Conservation (phyloP, 805 yeast genomes). For the Gaillardinia entomophila region DNA sequence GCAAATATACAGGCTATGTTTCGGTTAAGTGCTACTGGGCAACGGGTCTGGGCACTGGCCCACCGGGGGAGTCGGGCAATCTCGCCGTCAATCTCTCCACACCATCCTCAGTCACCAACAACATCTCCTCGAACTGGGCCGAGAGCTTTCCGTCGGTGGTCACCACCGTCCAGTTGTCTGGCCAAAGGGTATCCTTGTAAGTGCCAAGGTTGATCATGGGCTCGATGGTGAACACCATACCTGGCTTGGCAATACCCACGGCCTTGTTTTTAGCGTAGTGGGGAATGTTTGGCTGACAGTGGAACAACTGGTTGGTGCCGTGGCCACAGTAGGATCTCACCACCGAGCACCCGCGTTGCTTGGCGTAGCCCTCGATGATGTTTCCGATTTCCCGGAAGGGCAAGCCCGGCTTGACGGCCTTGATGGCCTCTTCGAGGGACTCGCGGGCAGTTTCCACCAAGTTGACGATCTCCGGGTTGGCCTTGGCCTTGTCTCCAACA, state of each 20-base stretch:
- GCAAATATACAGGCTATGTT: too few species aligned
- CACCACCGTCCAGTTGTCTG: slow-evolving; percentile 94
- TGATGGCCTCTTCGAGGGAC: slow-evolving; percentile 78
- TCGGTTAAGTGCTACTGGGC: too few species aligned
- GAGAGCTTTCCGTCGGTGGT: slow-evolving; percentile 86
- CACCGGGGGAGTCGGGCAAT: slow-evolving; percentile 81
- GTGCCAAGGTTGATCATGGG: slow-evolving; percentile 93
- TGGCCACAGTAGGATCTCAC: slow-evolving; percentile 92
- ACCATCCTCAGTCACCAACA: slow-evolving; percentile 90
- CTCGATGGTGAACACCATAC: slow-evolving; percentile 94
- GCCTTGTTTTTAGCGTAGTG: slow-evolving; percentile 94
- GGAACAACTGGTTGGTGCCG: slow-evolving; percentile 84
- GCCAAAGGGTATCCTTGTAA: slow-evolving; percentile 82
- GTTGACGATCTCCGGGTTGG: slow-evolving; percentile 77
- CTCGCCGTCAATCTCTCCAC: slow-evolving; percentile 86
- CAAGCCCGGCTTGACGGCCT: slow-evolving; percentile 83
- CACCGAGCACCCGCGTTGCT: slow-evolving; percentile 71
- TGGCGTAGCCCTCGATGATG: slow-evolving; percentile 82
- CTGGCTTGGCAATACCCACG: slow-evolving; percentile 89
- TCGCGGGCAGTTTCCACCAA: slow-evolving; percentile 87
- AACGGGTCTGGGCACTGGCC: slow-evolving; percentile 65
- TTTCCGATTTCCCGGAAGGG: slow-evolving; percentile 85
- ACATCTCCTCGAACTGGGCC: slow-evolving; percentile 94
- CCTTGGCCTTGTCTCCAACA: slow-evolving; percentile 81
- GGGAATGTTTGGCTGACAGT: slow-evolving; percentile 87